These are phyloP conservation scores for Kazachstania kunashirensis DNA, from an alignment of 805 yeast genomes.

Conservation along the genomic window DNA sequence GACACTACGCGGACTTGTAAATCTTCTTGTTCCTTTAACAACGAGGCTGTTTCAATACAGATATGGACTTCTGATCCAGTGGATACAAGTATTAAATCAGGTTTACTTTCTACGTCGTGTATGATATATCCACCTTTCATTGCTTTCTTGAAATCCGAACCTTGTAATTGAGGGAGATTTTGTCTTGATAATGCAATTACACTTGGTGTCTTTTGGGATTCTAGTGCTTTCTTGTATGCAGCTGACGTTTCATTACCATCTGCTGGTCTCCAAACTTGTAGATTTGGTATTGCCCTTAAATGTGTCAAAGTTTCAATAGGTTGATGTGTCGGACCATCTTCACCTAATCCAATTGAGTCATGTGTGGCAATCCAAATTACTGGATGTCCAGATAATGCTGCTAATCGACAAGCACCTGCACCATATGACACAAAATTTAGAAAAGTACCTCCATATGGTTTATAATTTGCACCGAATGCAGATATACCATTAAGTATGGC, in stretches of 20 bases:
- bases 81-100: slow-evolving; percentile 70
- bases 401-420: slow-evolving; percentile 77
- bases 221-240: slow-evolving; percentile 61
- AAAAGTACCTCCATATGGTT: slow-evolving; percentile 95
- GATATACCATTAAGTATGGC: slow-evolving; percentile 96
- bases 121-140: slow-evolving; percentile 88
- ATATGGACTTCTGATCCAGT: slow-evolving; percentile 90
- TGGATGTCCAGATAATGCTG: slow-evolving; percentile 77
- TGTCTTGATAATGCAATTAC: slow-evolving; percentile 76
- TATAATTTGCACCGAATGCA: slow-evolving; percentile 76
- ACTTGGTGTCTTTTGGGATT: slow-evolving; percentile 56
- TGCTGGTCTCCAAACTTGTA: slow-evolving; percentile 86
- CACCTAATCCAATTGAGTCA: slow-evolving; percentile 85
- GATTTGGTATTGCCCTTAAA: slow-evolving; percentile 75
- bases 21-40: slow-evolving; percentile 38
- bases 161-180: slow-evolving; percentile 86
- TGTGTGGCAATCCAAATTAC: slow-evolving; percentile 83
- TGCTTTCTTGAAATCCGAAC: slow-evolving; percentile 87
- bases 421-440: slow-evolving; percentile 83
- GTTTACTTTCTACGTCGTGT: slow-evolving; percentile 41
- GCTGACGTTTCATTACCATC: slow-evolving; percentile 86
- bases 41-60: slow-evolving; percentile 73
- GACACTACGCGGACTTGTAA: slow-evolving; percentile 77
- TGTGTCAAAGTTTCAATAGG: slow-evolving; percentile 85
- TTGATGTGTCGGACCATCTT: slow-evolving; percentile 91